Evolutionary conservation across 2,329 filamentous ascomycete genomes (phyloP).

Genomic region (Cladosporium sp.): DNA sequence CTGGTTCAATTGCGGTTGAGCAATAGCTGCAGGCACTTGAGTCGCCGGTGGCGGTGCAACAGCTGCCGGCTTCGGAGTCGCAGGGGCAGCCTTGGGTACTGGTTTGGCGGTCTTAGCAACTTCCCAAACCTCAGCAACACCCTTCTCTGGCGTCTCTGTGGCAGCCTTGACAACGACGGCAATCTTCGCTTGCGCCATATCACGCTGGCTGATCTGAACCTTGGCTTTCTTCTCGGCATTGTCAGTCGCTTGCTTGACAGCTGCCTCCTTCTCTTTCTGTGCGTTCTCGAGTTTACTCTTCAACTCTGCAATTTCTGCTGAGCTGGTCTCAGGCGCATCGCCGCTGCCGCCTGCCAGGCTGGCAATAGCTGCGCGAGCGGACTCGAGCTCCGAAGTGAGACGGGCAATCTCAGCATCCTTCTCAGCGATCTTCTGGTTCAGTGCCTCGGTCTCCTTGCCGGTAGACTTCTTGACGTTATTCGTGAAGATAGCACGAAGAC

Average conservation of each 20-base stretch:
- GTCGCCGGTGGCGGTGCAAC: slow-evolving; percentile 7
- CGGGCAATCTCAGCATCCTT: slow-evolving; percentile 29
- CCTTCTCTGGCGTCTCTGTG: slow-evolving; percentile 75
- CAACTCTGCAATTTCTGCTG: slow-evolving; percentile 20
- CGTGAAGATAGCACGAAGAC: slow-evolving; percentile 46
- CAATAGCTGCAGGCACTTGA: slow-evolving; percentile 7
- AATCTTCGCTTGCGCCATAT: slow-evolving; percentile 65
- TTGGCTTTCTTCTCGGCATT: slow-evolving; percentile 53
- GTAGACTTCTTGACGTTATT: slow-evolving; percentile 56
- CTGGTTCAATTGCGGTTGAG: slow-evolving; percentile 7
- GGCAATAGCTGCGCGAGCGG: slow-evolving; percentile 7
- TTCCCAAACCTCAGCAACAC: slow-evolving; percentile 83
- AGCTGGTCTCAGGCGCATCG: not conserved
- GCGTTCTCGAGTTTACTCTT: slow-evolving; percentile 24
- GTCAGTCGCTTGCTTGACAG: slow-evolving; percentile 21
- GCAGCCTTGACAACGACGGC: slow-evolving; percentile 76
- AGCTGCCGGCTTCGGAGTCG: slow-evolving; percentile 14
- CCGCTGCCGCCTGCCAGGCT: not conserved
- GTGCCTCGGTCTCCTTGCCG: slow-evolving; percentile 36
- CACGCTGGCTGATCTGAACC: slow-evolving; percentile 70
- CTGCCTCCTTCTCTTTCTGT: slow-evolving; percentile 27
- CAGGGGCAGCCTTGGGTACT: slow-evolving; percentile 20
- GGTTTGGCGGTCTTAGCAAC: slow-evolving; percentile 61
- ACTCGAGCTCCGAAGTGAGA: slow-evolving; percentile 15
- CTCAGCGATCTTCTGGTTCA: slow-evolving; percentile 30